Evolutionary conservation across 2,329 filamentous ascomycete species (phyloP), one percentile per base, ranked within the genome.

Genomic region (Dactylonectria estremocensis): DNA sequence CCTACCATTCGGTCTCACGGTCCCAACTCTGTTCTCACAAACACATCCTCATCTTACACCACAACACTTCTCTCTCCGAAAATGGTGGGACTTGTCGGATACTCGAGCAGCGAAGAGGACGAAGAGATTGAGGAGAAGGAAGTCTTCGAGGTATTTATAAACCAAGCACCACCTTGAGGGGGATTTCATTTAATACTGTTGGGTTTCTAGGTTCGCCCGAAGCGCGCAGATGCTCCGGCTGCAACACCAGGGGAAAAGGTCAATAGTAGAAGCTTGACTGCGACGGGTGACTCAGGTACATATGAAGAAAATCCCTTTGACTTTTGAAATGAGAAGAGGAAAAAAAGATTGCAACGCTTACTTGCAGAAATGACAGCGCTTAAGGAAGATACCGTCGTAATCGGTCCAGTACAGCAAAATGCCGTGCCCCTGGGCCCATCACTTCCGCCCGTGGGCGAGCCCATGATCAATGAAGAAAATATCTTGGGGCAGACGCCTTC

Each of bases 71-170:
- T 28, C 24, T 28, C 24, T 28, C 24, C 13, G 83, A 73, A 56
- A 28, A 76, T 85, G 83, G 81, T 80, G 50, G 84, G 81, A 1
- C 81, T 88, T 13, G 86, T 88, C 8, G 80, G 74, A 37, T 88
- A 88, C 68, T 85, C 81, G 14, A 88, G 86, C 71, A 88, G 86
- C 62, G 85, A 87, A 49, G 86, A 87, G 2, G 86, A 82, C 2
- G 58, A 74, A 10, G 55, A 63, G 8, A 22, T 54, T 13, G 59
- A 74, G 28, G 20, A 72, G 45, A 18, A 52, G 10, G 35, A 16
- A 11, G 24, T 37, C 2, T 49, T 56, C 13, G 48, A 63, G 68
- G 74, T 74, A 71, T 46, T 37, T 46, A 61, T 49, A 6, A 10
- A 33, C 43, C 43, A 37, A 28, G 20, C 7, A 14, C 6, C 46